phyloP scores from a whole-genome alignment of 1,139 yeast genomes.

The Yamadazyma mexicana region DNA sequence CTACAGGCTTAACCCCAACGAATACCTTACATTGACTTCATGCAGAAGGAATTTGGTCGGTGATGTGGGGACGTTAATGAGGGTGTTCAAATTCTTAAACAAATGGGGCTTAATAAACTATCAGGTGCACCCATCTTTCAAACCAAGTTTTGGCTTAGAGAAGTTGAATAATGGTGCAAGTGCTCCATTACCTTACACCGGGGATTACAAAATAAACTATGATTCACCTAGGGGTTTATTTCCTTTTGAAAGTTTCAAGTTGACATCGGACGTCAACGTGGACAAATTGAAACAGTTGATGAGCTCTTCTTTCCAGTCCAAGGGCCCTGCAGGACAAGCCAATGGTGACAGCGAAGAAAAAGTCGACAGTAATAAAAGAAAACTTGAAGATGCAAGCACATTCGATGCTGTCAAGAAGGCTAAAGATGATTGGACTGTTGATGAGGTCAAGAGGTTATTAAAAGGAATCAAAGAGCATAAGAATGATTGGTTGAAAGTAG shows the following conservation, averaged over 20 bases:
- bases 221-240: conserved; percentile 95
- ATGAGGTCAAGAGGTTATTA: conserved; percentile 57
- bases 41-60: conserved; percentile 94
- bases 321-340: not conserved
- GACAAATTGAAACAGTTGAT: conserved; percentile 55
- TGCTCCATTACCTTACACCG: conserved; percentile 61
- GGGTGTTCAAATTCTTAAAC: conserved; percentile 85
- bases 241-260: conserved; percentile 82
- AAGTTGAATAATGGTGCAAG: conserved; percentile 50
- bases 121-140: conserved; percentile 73
- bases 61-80: conserved; percentile 90
- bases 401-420: conserved; percentile 30
- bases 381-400: conserved; percentile 2
- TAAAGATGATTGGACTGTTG: conserved; percentile 64
- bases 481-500: conserved; percentile 75
- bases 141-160: conserved; percentile 64
- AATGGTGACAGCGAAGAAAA: not conserved
- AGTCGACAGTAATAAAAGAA: conserved; percentile 3
- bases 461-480: conserved; percentile 60
- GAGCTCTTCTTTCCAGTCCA: conserved; percentile 9
- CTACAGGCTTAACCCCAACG: conserved; percentile 89
- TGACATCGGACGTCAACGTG: conserved; percentile 57
- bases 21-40: conserved; percentile 88
- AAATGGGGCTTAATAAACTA: conserved; percentile 98
- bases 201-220: conserved; percentile 65